Base-by-base conservation (phyloP, 345 rosid species). In the Cardamine occulta region DNA sequence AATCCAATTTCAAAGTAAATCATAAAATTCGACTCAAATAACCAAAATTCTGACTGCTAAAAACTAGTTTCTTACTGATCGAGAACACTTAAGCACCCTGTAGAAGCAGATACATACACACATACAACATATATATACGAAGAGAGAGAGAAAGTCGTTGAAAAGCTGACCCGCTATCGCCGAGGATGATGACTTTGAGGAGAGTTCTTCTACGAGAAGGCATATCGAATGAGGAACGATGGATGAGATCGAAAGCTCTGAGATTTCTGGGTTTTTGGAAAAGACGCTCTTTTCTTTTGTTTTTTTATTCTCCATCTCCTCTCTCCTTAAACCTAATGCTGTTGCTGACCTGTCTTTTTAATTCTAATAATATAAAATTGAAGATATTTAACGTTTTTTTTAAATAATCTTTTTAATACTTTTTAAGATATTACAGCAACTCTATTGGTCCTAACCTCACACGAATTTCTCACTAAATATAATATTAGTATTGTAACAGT, bases 111-210 rank as follows among this genome's bases (percentile, higher is more conserved):
- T 40, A 45, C 39, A 53, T 40, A 68, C 39, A 58, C 28, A 45
- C 39, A 53, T 40, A 68, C 39, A 65, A 48, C 56, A 66, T 5
- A 48, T 32, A 32, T 3, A 48, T 12, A 42, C 19, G 21, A 2
- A 58, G 24, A 71, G 1, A 72, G 19, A 61, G 4, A 66, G 65
- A 63, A 34, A 44, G 40, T 1, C 13, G 31, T 7, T 26, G 45
- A 48, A 26, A 49, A 56, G 74, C 83, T 21, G 62, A 93, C 98
- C 97, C 98, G 85, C 97, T 91, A 74, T 93, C 98, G 62, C 97
- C 97, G 85, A 93, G 97, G 82, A 93, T 89, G 84, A 93, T 93
- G 88, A 93, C 95, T 90, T 91, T 91, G 75, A 89, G 80, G 73
- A 94, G 97, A 80, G 91, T 93, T 63, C 94, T 85, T 73, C 98